Conservation (phyloP, 2,329 filamentous ascomycete species). For the Fusarium humuli region DNA sequence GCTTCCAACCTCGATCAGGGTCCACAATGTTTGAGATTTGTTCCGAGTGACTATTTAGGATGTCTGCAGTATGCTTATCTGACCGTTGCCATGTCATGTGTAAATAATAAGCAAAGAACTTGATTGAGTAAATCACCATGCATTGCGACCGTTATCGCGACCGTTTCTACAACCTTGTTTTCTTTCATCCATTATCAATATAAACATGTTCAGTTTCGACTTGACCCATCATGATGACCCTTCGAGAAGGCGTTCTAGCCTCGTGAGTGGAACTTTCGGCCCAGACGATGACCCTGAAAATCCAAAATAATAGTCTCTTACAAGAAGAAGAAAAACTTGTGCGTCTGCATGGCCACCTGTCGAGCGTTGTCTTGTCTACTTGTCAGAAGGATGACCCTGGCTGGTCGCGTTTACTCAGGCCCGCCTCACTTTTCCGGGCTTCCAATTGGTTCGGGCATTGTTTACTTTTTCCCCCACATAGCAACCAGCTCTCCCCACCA, state of each 20-base stretch:
- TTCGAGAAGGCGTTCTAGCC: slow-evolving; percentile 23
- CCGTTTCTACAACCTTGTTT: neutral
- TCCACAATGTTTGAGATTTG: slow-evolving; percentile 14
- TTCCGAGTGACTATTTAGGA: neutral
- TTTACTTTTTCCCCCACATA: slow-evolving; percentile 55
- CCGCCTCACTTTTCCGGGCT: slow-evolving; percentile 45
- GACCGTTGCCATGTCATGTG: neutral
- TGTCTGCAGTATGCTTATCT: neutral
- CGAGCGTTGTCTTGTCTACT: slow-evolving; percentile 40
- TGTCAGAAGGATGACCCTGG: slow-evolving; percentile 35
- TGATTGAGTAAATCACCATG: neutral
- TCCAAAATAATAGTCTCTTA: neutral
- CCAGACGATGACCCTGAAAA: slow-evolving; percentile 36
- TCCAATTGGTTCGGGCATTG: slow-evolving; percentile 45
- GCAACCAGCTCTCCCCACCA: slow-evolving; percentile 51
- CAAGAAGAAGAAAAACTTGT: slow-evolving; percentile 17
- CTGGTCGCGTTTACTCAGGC: slow-evolving; percentile 22
- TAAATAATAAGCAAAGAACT: neutral
- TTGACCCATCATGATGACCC: slow-evolving; percentile 1
- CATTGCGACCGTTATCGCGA: neutral
- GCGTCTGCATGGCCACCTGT: slow-evolving; percentile 45
- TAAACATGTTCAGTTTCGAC: slow-evolving; percentile 26
- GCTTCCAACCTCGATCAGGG: slow-evolving; percentile 14
- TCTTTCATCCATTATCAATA: neutral
- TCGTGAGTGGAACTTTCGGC: slow-evolving; percentile 31